These are phyloP conservation scores for Mycena rebaudengoi DNA, from an alignment of 768 basidiomycete species.

Conservation along the genomic window DNA sequence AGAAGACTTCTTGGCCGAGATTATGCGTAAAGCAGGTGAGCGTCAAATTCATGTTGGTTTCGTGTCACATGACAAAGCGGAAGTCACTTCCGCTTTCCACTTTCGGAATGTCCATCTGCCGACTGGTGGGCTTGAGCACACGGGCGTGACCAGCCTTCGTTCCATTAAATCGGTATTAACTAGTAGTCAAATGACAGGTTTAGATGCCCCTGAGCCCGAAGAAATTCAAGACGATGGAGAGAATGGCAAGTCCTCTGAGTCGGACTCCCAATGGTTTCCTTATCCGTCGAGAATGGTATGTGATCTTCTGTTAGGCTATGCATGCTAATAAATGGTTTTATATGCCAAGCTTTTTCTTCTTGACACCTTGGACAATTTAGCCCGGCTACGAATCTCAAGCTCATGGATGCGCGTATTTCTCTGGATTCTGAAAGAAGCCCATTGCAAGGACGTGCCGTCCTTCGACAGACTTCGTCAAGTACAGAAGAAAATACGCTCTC, in stretches of 20 bases:
- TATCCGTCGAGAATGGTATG: not conserved
- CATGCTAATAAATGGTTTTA: not conserved
- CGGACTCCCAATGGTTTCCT: not conserved
- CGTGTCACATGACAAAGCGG: not conserved
- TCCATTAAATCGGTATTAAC: too few species aligned
- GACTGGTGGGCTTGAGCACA: not conserved
- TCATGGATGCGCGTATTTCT: constrained; percentile 8
- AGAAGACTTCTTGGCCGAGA: not conserved
- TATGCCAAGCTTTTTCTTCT: not conserved
- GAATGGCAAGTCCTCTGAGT: not conserved
- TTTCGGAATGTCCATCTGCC: not conserved
- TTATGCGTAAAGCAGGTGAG: not conserved
- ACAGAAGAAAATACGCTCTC: not conserved
- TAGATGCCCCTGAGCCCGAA: not conserved
- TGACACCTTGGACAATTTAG: constrained; percentile 4
- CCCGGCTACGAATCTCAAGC: not conserved
- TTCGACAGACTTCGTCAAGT: not conserved
- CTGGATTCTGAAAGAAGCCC: not conserved
- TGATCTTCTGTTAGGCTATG: not conserved
- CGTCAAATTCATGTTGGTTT: not conserved
- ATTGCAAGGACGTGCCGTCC: not conserved
- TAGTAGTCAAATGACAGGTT: not conserved
- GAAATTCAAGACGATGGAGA: not conserved
- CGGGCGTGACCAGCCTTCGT: too few species aligned
- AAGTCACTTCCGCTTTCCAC: not conserved